phyloP scores from a whole-genome alignment of 129 eudicot species.

The Flaveria bidentis region DNA sequence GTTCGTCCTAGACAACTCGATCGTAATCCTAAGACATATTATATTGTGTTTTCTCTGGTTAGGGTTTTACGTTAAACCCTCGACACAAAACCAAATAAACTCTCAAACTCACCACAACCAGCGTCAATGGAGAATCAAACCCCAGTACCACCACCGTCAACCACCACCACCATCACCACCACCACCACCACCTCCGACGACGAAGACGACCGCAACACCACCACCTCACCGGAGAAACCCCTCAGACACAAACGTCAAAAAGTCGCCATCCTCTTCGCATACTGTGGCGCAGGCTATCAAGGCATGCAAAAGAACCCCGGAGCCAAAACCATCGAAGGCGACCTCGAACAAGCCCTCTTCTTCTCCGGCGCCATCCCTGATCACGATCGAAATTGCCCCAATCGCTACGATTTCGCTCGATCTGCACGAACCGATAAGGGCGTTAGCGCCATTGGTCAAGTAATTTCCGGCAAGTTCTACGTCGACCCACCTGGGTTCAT shows the following conservation, averaged over 20 bases:
- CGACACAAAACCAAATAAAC: too few species aligned
- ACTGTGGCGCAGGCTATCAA: slow-evolving; percentile 93
- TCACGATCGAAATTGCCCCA: slow-evolving; percentile 49
- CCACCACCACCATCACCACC: slow-evolving; percentile 44
- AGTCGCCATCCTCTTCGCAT: slow-evolving; percentile 75
- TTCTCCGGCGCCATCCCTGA: slow-evolving; percentile 76
- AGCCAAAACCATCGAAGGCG: slow-evolving; percentile 96
- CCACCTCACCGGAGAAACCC: slow-evolving; percentile 27
- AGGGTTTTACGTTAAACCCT: too few species aligned
- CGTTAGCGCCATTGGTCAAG: slow-evolving; percentile 94
- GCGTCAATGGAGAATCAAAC: slow-evolving; percentile 31
- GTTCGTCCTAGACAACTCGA: too few species aligned
- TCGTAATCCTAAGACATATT: too few species aligned
- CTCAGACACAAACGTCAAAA: slow-evolving; percentile 78
- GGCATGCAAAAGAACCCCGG: slow-evolving; percentile 98
- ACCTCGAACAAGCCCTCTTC: slow-evolving; percentile 83
- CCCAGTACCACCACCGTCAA: slow-evolving; percentile 12
- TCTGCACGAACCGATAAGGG: slow-evolving; percentile 96
- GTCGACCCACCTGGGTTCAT: slow-evolving; percentile 81
- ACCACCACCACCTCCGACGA: slow-evolving; percentile 37
- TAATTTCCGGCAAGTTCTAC: slow-evolving; percentile 77
- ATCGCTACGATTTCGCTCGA: slow-evolving; percentile 73
- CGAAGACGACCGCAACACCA: slow-evolving; percentile 41
- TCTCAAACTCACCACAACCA: background rate
- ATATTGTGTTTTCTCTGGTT: too few species aligned